Evolutionary conservation across 495 filamentous ascomycete species (phyloP).

Genomic region (Jackrogersella minutella): DNA sequence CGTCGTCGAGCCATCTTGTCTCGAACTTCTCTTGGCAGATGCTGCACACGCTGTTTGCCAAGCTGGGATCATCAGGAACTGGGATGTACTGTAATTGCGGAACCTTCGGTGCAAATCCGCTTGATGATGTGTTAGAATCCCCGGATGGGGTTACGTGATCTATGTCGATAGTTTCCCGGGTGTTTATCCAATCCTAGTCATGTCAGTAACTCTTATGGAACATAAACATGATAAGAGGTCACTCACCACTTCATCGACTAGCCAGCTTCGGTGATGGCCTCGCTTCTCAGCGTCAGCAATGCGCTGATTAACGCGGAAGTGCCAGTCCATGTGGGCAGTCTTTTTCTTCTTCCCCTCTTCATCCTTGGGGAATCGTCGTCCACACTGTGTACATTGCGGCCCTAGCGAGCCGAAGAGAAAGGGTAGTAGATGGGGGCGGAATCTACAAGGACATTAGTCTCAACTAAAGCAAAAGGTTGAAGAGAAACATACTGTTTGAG

Average conservation of each 20-base stretch:
- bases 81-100: constrained; percentile 77
- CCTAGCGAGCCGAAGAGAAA: constrained; percentile 80
- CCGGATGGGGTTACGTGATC: constrained; percentile 52
- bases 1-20: constrained; percentile 86
- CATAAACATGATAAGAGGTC: constrained; percentile 3
- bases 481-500: constrained; percentile 75
- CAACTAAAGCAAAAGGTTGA: constrained; percentile 1
- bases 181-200: constrained; percentile 83
- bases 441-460: constrained; percentile 59
- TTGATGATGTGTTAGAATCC: constrained; percentile 25
- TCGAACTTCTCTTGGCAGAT: constrained; percentile 97
- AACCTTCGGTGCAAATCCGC: constrained; percentile 36
- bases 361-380: constrained; percentile 79
- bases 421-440: constrained; percentile 74
- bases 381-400: constrained; percentile 89
- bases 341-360: constrained; percentile 84
- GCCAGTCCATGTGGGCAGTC: constrained; percentile 96
- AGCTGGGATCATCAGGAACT: constrained; percentile 77
- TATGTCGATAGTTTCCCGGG: constrained; percentile 75
- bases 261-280: constrained; percentile 90
- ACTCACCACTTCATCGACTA: constrained; percentile 87
- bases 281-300: constrained; percentile 81
- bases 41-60: constrained; percentile 78
- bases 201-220: constrained; percentile 24
- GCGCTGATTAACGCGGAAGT: constrained; percentile 91